Base-by-base conservation (phyloP, 768 basidiomycete genomes). In the Boletus rubropictus region DNA sequence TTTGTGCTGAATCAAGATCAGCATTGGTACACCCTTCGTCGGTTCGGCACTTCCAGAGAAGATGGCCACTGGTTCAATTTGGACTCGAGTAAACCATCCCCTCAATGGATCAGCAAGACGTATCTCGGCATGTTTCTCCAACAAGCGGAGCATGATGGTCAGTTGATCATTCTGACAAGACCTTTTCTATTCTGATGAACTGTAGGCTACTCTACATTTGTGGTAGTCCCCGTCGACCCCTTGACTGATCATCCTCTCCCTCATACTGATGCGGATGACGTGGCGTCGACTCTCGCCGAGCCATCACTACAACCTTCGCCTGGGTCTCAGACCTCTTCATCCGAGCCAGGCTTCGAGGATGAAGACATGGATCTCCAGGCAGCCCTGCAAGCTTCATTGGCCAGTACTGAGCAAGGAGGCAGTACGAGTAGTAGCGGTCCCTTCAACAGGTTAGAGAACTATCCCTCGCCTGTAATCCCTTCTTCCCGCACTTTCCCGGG, bases 281-380 rank as follows among this genome's bases (percentile, higher is more conserved):
- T 89, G 37, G 84, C 86, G 1, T 74, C 78, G 5, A 76, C 77
- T 17, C 70, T 89, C 8, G 73, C 83, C 18, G 80, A 81, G 58
- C 74, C 76, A 15, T 62, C 61, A 25, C 8, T 25, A 25, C 24
- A 6, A 8, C 44, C 62, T 36, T 34, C 50, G 22, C 31, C 53
- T 14, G 43, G 41, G 14, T 27, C 56, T 28, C 50, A 38, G 5
- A 11, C 47, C 12, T 34, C 36, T 42, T 37, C 57, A n/a, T 40
- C 52, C 12, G 52, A 56, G 5, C 18, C 49, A 25, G 77, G 71
- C 3, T 68, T 86, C 37, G 90, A 87, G 49, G 86, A 90, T 53
- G 91, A 92, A 59, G 92, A 96, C 62, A 76, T 82, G 56, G 88
- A 90, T 48, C 76, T 95, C 3, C 93, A 96, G 62, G 86, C 82